Evolutionary conservation across 2,329 filamentous ascomycete genomes (phyloP).

Genomic region (Paradendryphiella salina): DNA sequence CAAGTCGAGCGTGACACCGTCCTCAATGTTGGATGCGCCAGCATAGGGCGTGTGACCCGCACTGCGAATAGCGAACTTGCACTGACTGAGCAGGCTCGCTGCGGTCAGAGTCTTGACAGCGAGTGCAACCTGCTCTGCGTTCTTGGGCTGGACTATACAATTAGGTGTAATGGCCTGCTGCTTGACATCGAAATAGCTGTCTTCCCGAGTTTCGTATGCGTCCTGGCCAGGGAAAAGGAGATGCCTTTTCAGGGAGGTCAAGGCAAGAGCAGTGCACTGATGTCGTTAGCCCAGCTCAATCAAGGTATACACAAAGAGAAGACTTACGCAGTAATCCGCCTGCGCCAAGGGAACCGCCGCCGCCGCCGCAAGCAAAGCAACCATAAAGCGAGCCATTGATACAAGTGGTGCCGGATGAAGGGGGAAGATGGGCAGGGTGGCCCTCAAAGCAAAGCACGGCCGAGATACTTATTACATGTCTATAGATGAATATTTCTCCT

Average conservation of each 20-base stretch:
- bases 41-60: slow-evolving; percentile 31
- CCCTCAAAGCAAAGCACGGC: neutral
- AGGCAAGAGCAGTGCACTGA: slow-evolving; percentile 16
- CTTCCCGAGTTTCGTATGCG: slow-evolving; percentile 18
- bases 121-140: slow-evolving; percentile 21
- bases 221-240: slow-evolving; percentile 22
- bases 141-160: slow-evolving; percentile 32
- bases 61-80: slow-evolving; percentile 32
- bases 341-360: slow-evolving; percentile 4
- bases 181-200: slow-evolving; percentile 29
- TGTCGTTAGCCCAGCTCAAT: neutral
- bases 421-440: neutral
- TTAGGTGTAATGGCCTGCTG: slow-evolving; percentile 26
- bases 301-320: neutral
- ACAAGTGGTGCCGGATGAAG: too few species aligned
- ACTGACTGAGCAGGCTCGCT: slow-evolving; percentile 4
- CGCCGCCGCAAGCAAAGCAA: slow-evolving; percentile 14
- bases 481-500: too few species aligned
- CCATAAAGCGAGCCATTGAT: slow-evolving; percentile 9
- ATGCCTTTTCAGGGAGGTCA: slow-evolving; percentile 9
- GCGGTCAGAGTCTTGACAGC: slow-evolving; percentile 21
- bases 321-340: slow-evolving; percentile 11
- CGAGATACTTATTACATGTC: neutral
- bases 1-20: slow-evolving; percentile 37
- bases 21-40: slow-evolving; percentile 34